Evolutionary conservation across 2,329 filamentous ascomycete genomes (phyloP), one percentile per base, ranked within the genome.

Genomic region (Pyrenophora tritici-repentis): DNA sequence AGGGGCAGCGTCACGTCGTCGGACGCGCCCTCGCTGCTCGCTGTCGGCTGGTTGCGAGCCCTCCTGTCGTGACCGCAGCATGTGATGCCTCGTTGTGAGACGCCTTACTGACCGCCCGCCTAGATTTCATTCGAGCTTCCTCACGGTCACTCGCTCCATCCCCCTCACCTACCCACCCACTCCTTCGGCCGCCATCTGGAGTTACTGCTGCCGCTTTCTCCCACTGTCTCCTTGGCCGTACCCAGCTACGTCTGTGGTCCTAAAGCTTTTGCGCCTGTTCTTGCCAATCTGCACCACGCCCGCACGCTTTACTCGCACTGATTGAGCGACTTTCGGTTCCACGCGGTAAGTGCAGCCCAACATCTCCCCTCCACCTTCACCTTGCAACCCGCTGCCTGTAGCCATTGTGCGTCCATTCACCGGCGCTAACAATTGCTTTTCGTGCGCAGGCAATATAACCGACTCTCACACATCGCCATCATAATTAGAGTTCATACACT

Each of bases 91-190:
- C 52, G 59, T 65, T 34, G 43, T 37, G 40, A 51, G 61, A 53
- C 39, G 37, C 63, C 58, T 54, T 59, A 61, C 67, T 66, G 59
- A 66, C 63, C 37, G 48, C 55, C 53, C 47, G 57, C 63, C 50
- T 57, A 72, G 68, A 68, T 68, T 70, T 54, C 58, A 49, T 61
- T 60, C 57, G 55, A 62, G 47, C 56, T 44, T 56, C 54, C 50
- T 67, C 59, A 65, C 70, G 59, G 59, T 66, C 65, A 62, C 63
- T 71, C 70, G 54, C 68, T 70, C 66, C 56, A 60, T 57, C 52
- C 26, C 47, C 42, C 46, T 46, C 50, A 38, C 54, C 33, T 13
- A 24, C 49, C 38, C 49, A 17, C 40, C 36, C 49, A 42, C 47
- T 58, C 55, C 58, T 57, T 58, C 61, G 62, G 59, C 63, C 64